Conservation (phyloP, 1,284 basidiomycete species). For the Ganoderma sinense region DNA sequence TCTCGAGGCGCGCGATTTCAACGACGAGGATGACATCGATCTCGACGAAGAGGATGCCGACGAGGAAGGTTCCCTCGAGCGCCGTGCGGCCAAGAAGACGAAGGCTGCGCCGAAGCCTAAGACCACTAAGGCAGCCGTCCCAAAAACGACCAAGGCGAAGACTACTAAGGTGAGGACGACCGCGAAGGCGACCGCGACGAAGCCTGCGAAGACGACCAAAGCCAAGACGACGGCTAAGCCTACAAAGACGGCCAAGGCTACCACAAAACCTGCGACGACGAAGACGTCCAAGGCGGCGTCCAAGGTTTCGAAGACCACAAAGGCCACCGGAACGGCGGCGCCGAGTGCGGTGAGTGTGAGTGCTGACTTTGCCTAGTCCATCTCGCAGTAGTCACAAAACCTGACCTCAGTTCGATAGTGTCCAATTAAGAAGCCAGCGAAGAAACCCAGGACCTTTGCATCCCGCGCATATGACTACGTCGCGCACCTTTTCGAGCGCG, state of each 20-base stretch:
- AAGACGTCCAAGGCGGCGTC: neutral
- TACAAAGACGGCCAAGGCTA: neutral
- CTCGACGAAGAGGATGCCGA: neutral
- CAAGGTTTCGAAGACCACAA: neutral
- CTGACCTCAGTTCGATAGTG: neutral
- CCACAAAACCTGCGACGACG: neutral
- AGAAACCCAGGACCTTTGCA: too few relatives aligned
- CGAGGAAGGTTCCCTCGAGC: neutral
- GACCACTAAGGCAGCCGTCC: neutral
- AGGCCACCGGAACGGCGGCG: neutral
- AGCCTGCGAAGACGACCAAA: neutral
- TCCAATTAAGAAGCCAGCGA: too few relatives aligned
- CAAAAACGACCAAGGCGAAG: neutral
- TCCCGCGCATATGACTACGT: too few relatives aligned
- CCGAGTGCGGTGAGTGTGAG: neutral
- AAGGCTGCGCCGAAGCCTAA: neutral
- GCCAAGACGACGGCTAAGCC: neutral
- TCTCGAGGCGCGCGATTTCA: neutral
- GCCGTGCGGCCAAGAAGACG: neutral
- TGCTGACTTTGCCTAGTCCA: neutral
- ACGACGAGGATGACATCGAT: neutral
- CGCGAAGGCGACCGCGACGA: neutral
- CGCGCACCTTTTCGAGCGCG: too few relatives aligned
- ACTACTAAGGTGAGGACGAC: neutral
- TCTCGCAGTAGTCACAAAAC: neutral